Percentiles rank a stretch among this genome's conserved stretches.
Evolutionary conservation across 257 asterid genomes (phyloP).

Genomic region (Solanum boliviense): DNA sequence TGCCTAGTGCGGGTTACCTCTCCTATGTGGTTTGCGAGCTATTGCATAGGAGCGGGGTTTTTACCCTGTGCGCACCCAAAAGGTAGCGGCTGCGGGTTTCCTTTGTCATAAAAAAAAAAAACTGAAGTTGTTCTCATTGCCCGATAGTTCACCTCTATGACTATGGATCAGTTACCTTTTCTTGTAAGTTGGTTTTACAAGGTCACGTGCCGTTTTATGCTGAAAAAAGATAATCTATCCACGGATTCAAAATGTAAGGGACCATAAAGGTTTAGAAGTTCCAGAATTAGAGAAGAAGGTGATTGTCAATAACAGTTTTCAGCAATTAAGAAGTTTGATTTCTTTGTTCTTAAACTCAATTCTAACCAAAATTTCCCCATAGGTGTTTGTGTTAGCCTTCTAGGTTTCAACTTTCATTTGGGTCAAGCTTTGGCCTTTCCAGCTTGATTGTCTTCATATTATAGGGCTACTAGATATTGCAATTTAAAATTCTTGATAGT

Average conservation of each 20-base stretch:
- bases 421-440: background rate
- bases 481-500: background rate
- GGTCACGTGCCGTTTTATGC: background rate
- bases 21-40: too few relatives aligned
- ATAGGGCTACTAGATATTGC: background rate
- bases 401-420: background rate
- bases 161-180: background rate
- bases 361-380: background rate
- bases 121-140: background rate
- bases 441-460: background rate
- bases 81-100: too few relatives aligned
- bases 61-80: too few relatives aligned
- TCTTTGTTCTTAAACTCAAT: background rate
- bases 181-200: background rate
- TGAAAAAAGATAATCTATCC: background rate
- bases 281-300: background rate
- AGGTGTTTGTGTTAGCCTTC: too few relatives aligned
- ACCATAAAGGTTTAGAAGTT: background rate
- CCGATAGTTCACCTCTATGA: background rate
- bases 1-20: too few relatives aligned
- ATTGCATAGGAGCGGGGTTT: too few relatives aligned
- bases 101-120: background rate
- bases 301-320: background rate
- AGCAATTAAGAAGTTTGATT: background rate
- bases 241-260: background rate